phyloP scores from a whole-genome alignment of 2,329 filamentous ascomycete genomes.

The Hortaea werneckii region DNA sequence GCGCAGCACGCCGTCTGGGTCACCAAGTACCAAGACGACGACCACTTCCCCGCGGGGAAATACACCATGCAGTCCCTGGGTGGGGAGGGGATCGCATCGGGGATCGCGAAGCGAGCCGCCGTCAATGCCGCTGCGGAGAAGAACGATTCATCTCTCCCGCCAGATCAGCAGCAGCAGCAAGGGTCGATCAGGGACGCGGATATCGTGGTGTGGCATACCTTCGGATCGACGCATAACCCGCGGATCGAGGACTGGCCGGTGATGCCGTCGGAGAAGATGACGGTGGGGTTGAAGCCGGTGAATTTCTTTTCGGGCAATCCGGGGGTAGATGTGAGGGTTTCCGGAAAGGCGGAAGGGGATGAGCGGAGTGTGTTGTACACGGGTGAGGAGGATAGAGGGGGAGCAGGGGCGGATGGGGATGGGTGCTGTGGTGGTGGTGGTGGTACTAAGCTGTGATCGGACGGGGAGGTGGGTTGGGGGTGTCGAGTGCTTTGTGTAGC shows the following conservation, averaged over 20 bases:
- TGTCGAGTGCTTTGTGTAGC: too few species aligned
- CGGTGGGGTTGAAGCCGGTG: conserved; percentile 35
- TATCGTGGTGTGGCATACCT: conserved; percentile 41
- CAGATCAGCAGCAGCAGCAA: conserved; percentile 20
- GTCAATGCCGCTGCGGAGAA: too few species aligned
- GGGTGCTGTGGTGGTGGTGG: too few species aligned
- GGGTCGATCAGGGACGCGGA: conserved; percentile 36
- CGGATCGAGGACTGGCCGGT: conserved; percentile 44
- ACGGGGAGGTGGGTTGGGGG: too few species aligned
- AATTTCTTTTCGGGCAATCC: conserved; percentile 47
- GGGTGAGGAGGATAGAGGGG: too few species aligned
- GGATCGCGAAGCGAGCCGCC: too few species aligned
- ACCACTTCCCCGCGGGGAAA: conserved; percentile 40
- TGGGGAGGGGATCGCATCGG: too few species aligned
- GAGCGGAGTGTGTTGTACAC: too few species aligned
- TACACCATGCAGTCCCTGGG: conserved; percentile 34
- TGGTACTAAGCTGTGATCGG: too few species aligned
- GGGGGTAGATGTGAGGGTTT: conserved; percentile 36
- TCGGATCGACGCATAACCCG: conserved; percentile 43
- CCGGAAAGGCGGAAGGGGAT: too few species aligned
- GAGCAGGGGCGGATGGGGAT: too few species aligned
- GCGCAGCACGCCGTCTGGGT: conserved; percentile 45
- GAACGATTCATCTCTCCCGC: too few species aligned
- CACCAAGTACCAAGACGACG: conserved; percentile 42
- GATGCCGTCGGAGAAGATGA: conserved; percentile 40